Evolutionary conservation across 306 rosid species (phyloP), one percentile per base, ranked within the genome.

Genomic region (Acacia melanoxylon): DNA sequence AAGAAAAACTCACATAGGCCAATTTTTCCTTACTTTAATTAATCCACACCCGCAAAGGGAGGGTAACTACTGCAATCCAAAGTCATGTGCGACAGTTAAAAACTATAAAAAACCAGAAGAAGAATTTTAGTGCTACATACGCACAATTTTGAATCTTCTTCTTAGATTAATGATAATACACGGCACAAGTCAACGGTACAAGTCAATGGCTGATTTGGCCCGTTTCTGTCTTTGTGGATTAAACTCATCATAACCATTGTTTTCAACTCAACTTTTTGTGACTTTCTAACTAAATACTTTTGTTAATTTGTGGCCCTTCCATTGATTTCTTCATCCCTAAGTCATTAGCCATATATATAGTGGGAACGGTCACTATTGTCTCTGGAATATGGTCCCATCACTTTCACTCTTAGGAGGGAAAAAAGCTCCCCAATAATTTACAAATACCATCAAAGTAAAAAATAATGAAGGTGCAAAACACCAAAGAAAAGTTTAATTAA

Each of bases 201-300:
- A 42, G 83, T 74, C 77, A 72, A 45, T 72, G 73, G 27, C 13
- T 25, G 19, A 8, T 62, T 59, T 62, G 59, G 71, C 59, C 42
- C 5, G 14, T 77, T 77, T 10, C 72, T 62, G 62, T 56, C 71
- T 37, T 37, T 37, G 9, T 44, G 9, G 5, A 75, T 75, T 48
- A 22, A 54, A 25, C 16, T 25, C 67, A 61, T 61, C 8, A 17
- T 11, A 4, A 10, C 35, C 51, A 16, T 58, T n/a, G 22, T 75
- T 75, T 58, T 56, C 69, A 37, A 37, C 29, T 10, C 2, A 58
- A 29, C 45, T 54, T 20, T 20, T 20, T 35, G 78, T 8, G 76
- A 54, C 78, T 74, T 54, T 16, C 35, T 63, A 29, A 15, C 69
- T 27, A 63, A 63, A 29, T 66, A 12, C 1, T 17, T 6, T n/a